Conservation (phyloP, 768 basidiomycete genomes). For the Rhodotorula babjevae region DNA sequence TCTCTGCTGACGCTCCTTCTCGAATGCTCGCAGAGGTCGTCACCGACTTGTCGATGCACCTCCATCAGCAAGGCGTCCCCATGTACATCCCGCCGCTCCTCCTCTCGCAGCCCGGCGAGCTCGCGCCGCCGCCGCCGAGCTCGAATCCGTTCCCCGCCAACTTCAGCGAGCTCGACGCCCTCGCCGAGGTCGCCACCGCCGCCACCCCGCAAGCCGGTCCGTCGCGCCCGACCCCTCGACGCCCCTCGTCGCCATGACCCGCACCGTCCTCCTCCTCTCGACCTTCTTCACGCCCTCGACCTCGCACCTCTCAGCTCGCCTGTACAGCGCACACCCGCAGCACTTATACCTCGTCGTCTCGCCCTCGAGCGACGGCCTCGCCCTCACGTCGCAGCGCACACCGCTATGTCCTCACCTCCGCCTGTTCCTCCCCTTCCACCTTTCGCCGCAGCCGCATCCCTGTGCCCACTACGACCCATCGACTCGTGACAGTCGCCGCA, state of each 20-base stretch:
- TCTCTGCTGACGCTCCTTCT: slow-evolving; percentile 14
- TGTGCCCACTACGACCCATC: no score
- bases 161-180: not conserved
- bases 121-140: slow-evolving; percentile 19
- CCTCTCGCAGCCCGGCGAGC: slow-evolving; percentile 1
- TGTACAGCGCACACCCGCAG: no score
- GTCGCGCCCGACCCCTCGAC: not conserved
- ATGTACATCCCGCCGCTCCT: slow-evolving; percentile 52
- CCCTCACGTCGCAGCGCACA: no score
- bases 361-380: no score
- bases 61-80: slow-evolving; percentile 58
- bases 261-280: no score
- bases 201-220: not conserved
- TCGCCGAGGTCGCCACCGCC: not conserved
- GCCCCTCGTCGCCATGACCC: not conserved
- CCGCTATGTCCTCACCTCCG: no score
- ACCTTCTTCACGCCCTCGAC: no score
- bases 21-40: slow-evolving; percentile 25
- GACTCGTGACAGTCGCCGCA: no score
- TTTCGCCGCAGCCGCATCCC: not conserved
- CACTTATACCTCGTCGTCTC: no score
- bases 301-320: no score
- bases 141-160: slow-evolving; percentile 28
- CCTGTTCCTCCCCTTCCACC: no score
- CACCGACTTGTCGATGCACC: slow-evolving; percentile 59